Evolutionary conservation across 106 monocot genomes (phyloP), one percentile per base, ranked within the genome.

Genomic region (Ottelia alismoides): DNA sequence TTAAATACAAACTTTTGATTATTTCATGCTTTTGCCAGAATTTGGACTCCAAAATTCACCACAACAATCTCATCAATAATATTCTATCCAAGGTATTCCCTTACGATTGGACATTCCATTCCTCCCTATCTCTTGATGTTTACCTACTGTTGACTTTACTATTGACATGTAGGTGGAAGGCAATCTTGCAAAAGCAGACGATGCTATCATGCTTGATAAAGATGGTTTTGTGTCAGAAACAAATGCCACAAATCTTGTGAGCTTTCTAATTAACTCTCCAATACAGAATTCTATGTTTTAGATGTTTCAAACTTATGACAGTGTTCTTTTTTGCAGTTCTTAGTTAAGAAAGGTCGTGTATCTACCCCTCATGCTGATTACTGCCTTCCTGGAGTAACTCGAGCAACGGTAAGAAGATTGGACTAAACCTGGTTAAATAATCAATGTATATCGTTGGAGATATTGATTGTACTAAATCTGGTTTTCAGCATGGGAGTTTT

Each of bases 201-300:
- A 96, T 79, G 96, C 96, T n/a, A 82, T 96, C 51, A 96, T 96
- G 96, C 78, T 96, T 31, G 96, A 96, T 61, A 51, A 79, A 59
- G 96, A 96, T 74, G 88, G 96, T 57, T 96, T 85, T 82, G 96
- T 96, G 20, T 96, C 96, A 40, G 96, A 96, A 70, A 96, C 96
- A 49, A 96, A 96, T 85, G 96, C 96, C 28, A 96, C 96, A 61
- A 96, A 96, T 56, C 71, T 96, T 62, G 94, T 94, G 72, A 80
- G 82, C 30, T 5, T 64, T 49, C 25, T 29, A 0, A 31, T 44
- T 28, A 19, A 27, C 19, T 56, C 11, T 56, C 40, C 40, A 7
- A 43, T 18, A 21, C 11, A 25, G 1, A n/a, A 49, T 49, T 7
- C 44, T 63, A 0, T 63, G 32, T 20, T 24, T 29, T 1, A 29